phyloP scores from a whole-genome alignment of 495 filamentous ascomycete genomes.

The Podospora appendiculata region DNA sequence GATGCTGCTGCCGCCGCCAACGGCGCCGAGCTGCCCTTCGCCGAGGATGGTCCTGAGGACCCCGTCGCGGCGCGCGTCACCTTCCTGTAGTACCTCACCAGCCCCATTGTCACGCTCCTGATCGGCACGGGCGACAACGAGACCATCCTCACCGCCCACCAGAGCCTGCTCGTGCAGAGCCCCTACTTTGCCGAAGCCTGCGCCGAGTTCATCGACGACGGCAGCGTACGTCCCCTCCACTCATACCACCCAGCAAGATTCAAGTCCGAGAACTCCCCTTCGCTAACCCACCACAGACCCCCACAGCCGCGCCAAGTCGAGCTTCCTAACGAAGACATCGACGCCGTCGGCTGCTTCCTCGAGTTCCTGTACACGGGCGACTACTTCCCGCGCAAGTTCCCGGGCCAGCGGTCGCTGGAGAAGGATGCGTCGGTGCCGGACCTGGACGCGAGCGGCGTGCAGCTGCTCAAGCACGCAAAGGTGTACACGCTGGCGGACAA shows the following conservation, averaged over 20 bases:
- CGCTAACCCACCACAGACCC: not conserved
- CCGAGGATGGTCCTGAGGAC: constrained; percentile 32
- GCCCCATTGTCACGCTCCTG: constrained; percentile 71
- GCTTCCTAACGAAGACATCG: constrained; percentile 63
- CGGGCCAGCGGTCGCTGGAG: constrained; percentile 48
- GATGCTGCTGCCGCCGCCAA: constrained; percentile 12
- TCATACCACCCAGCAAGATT: not conserved
- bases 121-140: constrained; percentile 56
- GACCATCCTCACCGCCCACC: constrained; percentile 67
- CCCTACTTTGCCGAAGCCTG: constrained; percentile 65
- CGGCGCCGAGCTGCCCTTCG: constrained; percentile 30
- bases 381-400: constrained; percentile 66
- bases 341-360: constrained; percentile 79
- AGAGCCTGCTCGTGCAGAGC: constrained; percentile 63
- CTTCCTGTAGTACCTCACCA: constrained; percentile 58
- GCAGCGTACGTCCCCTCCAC: constrained; percentile 27
- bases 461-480: constrained; percentile 77
- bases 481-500: constrained; percentile 86
- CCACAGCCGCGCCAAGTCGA: constrained; percentile 55
- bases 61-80: constrained; percentile 26
- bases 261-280: not conserved
- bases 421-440: constrained; percentile 47
- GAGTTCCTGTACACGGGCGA: constrained; percentile 90
- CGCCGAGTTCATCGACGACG: constrained; percentile 46
- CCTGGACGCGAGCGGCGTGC: constrained; percentile 63